Evolutionary conservation across 352 stramenopile genomes (phyloP).

Genomic region (Peronospora belbahrii): DNA sequence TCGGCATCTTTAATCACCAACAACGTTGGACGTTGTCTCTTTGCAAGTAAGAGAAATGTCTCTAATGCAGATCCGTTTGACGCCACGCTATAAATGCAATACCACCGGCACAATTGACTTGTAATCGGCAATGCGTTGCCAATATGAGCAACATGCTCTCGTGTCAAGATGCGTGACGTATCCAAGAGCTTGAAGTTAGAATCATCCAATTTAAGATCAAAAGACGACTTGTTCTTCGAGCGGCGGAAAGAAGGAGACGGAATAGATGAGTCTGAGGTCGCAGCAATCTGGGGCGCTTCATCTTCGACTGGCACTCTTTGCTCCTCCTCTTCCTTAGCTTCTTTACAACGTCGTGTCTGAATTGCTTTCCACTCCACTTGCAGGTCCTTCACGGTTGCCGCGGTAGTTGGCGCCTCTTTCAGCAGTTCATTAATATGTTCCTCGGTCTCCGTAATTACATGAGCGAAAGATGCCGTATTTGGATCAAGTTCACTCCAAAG

Average conservation of each 20-base stretch:
- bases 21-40: slow-evolving; percentile 67
- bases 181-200: slow-evolving; percentile 71
- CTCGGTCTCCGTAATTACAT: slow-evolving; percentile 72
- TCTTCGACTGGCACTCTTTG: slow-evolving; percentile 19
- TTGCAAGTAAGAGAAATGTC: slow-evolving; percentile 56
- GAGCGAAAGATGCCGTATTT: slow-evolving; percentile 70
- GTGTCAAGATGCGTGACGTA: slow-evolving; percentile 58
- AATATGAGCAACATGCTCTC: slow-evolving; percentile 61
- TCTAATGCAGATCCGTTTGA: slow-evolving; percentile 69
- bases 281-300: slow-evolving; percentile 21
- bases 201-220: slow-evolving; percentile 50
- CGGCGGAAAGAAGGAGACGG: slow-evolving; percentile 18
- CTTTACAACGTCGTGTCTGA: slow-evolving; percentile 25
- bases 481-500: slow-evolving; percentile 51
- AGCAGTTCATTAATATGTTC: slow-evolving; percentile 59
- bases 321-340: slow-evolving; percentile 19
- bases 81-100: slow-evolving; percentile 72
- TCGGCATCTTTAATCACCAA: slow-evolving; percentile 75
- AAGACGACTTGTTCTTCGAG: slow-evolving; percentile 42
- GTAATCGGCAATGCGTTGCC: slow-evolving; percentile 71
- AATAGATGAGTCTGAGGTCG: slow-evolving; percentile 9
- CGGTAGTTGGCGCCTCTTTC: slow-evolving; percentile 43
- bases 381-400: slow-evolving; percentile 63
- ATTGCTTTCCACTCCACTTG: slow-evolving; percentile 55
- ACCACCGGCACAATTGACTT: slow-evolving; percentile 75